These are phyloP conservation scores for Ceratobasidium papillatum DNA, from an alignment of 1,284 basidiomycete genomes.

Conservation along the genomic window DNA sequence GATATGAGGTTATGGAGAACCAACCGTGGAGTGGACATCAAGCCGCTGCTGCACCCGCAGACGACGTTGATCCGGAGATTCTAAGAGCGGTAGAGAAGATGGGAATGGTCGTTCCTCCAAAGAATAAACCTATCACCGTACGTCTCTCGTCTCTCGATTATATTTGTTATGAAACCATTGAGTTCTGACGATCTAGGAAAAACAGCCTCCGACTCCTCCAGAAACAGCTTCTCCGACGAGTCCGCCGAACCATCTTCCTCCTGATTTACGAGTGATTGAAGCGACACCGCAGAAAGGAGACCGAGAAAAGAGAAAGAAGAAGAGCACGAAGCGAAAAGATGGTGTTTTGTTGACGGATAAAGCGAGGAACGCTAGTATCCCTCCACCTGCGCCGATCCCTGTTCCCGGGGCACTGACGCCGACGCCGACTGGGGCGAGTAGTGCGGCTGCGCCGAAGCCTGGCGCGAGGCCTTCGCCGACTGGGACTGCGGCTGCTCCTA, in stretches of 20 bases:
- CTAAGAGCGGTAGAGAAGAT: conserved; percentile 29
- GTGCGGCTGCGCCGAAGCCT: background rate
- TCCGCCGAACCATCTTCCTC: background rate
- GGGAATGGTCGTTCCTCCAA: conserved; percentile 35
- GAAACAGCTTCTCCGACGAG: background rate
- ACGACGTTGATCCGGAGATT: conserved; percentile 35
- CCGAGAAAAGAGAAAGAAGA: background rate
- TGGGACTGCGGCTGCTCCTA: background rate
- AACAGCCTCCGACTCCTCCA: conserved; percentile 19
- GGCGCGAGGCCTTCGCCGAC: background rate
- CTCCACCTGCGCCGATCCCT: background rate
- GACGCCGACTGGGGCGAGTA: background rate
- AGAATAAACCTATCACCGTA: background rate
- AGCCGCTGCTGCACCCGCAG: conserved; percentile 63
- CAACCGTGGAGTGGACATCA: conserved; percentile 50
- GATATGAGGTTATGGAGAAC: conserved; percentile 38
- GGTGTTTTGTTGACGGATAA: background rate
- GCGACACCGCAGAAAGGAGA: conserved; percentile 17
- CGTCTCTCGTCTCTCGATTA: conserved; percentile 11
- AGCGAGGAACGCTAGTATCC: background rate
- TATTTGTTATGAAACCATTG: conserved; percentile 20
- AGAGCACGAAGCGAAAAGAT: conserved; percentile 1
- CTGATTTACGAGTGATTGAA: conserved; percentile 14
- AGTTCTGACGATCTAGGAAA: background rate
- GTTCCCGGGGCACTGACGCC: background rate